Conservation (phyloP, 768 basidiomycete genomes). For the Phylloporus sp. region DNA sequence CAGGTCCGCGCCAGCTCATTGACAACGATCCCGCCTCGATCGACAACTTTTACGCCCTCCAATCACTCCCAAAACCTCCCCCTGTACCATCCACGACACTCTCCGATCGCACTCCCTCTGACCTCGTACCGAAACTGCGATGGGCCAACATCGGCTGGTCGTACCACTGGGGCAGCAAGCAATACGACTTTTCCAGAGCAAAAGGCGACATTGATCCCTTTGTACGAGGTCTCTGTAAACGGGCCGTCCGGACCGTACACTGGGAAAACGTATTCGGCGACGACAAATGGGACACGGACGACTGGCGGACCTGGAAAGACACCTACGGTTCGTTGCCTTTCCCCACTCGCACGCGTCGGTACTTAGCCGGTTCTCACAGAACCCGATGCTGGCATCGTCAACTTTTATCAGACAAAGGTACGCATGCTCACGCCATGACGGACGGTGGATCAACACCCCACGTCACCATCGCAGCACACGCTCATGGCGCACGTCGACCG, state of each 20-base stretch:
- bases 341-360: constrained; percentile 2
- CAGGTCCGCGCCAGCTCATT: constrained; percentile 63
- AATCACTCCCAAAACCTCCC: constrained; percentile 53
- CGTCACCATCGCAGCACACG: constrained; percentile 51
- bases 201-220: constrained; percentile 56
- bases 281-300: constrained; percentile 49
- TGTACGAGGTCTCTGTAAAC: constrained; percentile 54
- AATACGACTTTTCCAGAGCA: constrained; percentile 81
- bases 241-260: constrained; percentile 55
- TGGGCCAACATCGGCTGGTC: constrained; percentile 97
- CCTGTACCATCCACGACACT: constrained; percentile 61
- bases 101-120: constrained; percentile 43
- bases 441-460: not conserved
- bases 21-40: constrained; percentile 65
- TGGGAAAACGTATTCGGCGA: constrained; percentile 64
- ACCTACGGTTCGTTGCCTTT: constrained; percentile 64
- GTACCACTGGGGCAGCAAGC: constrained; percentile 96
- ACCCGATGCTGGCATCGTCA: constrained; percentile 95
- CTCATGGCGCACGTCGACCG: constrained; percentile 98
- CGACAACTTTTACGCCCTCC: constrained; percentile 49
- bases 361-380: constrained; percentile 41
- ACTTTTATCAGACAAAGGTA: constrained; percentile 84
- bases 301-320: constrained; percentile 71
- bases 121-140: constrained; percentile 70
- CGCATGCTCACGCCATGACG: not conserved